phyloP scores from a whole-genome alignment of 2,329 filamentous ascomycete genomes.

The Cordyceps cateniannulata region DNA sequence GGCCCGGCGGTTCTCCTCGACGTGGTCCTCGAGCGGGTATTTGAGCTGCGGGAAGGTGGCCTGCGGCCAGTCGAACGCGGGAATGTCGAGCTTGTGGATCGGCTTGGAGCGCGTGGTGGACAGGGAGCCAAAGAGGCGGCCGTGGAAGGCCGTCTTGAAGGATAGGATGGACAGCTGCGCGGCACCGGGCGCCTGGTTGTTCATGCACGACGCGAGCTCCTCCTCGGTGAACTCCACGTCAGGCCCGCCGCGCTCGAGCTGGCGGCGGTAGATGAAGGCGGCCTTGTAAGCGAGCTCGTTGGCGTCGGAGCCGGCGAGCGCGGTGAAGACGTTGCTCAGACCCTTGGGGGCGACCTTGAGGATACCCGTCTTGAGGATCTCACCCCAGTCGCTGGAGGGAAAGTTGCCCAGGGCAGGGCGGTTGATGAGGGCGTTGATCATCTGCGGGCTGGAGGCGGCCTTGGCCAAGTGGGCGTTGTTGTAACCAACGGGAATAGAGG shows the following conservation, averaged over 20 bases:
- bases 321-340: slow-evolving; percentile 83
- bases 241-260: slow-evolving; percentile 71
- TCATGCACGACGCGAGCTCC: slow-evolving; percentile 70
- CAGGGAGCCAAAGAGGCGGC: slow-evolving; percentile 78
- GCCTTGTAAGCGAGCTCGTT: slow-evolving; percentile 95
- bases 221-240: slow-evolving; percentile 72
- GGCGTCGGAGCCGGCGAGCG: slow-evolving; percentile 81
- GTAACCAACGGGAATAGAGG: slow-evolving; percentile 87
- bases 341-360: slow-evolving; percentile 79
- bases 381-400: slow-evolving; percentile 76
- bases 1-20: slow-evolving; percentile 71
- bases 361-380: slow-evolving; percentile 72
- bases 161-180: slow-evolving; percentile 77
- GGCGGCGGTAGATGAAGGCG: slow-evolving; percentile 86
- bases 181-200: slow-evolving; percentile 70
- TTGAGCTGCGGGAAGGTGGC: slow-evolving; percentile 79
- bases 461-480: slow-evolving; percentile 74
- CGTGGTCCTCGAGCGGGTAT: slow-evolving; percentile 78
- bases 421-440: slow-evolving; percentile 78
- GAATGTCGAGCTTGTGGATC: slow-evolving; percentile 92
- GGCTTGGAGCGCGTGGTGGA: slow-evolving; percentile 89
- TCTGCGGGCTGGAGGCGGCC: slow-evolving; percentile 67
- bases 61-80: slow-evolving; percentile 91
- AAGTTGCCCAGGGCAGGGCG: slow-evolving; percentile 87
- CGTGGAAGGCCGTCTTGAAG: slow-evolving; percentile 86